Evolutionary conservation across 2,329 filamentous ascomycete species (phyloP).

Genomic region (Talaromyces albobiverticillius): DNA sequence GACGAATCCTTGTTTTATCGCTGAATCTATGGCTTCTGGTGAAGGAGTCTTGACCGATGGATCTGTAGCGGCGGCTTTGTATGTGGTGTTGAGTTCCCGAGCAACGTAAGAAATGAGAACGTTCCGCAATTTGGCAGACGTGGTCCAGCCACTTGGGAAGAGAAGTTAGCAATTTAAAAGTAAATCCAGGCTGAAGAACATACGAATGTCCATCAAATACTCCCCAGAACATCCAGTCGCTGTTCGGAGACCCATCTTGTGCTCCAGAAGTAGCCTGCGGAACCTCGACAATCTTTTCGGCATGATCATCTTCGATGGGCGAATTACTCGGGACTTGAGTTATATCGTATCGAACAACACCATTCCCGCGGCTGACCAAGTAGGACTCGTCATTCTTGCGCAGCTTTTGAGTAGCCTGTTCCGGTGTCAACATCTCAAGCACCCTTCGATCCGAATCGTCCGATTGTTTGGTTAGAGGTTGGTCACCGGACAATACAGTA

Average conservation of each 20-base stretch:
- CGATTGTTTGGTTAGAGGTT: constrained; percentile 81
- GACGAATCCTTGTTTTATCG: constrained; percentile 89
- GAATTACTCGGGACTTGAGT: constrained; percentile 95
- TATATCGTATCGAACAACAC: constrained; percentile 90
- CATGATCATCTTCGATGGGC: constrained; percentile 97
- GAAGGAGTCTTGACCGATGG: constrained; percentile 62
- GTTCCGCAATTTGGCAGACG: constrained; percentile 91
- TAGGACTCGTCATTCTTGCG: constrained; percentile 89
- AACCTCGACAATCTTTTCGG: constrained; percentile 95
- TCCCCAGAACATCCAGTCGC: constrained; percentile 99
- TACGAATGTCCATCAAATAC: constrained; percentile 97
- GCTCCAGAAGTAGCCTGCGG: constrained; percentile 59
- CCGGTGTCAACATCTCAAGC: constrained; percentile 92
- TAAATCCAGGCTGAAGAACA: constrained; percentile 30
- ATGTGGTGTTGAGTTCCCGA: constrained; percentile 86
- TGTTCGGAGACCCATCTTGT: constrained; percentile 56
- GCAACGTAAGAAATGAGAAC: constrained; percentile 90
- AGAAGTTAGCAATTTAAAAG: constrained; percentile 6
- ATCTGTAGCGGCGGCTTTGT: constrained; percentile 67
- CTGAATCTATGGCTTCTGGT: constrained; percentile 77
- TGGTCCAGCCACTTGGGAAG: constrained; percentile 80
- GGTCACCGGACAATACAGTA: constrained; percentile 78
- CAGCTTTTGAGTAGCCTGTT: constrained; percentile 87
- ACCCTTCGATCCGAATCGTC: constrained; percentile 81
- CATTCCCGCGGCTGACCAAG: constrained; percentile 80